Evolutionary conservation across 805 yeast species (phyloP), one percentile per base, ranked within the genome.

Genomic region (Nakazawaea wyomingensis): DNA sequence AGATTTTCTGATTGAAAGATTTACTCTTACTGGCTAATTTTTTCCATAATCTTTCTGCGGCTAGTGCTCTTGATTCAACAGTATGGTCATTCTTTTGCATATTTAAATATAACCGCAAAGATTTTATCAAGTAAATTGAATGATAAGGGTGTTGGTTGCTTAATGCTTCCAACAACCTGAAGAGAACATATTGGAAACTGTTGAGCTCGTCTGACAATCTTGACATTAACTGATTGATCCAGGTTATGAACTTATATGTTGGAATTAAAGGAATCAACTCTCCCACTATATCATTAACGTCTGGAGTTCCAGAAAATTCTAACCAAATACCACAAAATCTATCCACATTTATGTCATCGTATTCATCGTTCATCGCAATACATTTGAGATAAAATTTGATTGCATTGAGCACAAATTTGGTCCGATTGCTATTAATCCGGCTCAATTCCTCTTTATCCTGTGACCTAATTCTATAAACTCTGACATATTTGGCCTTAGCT

Each of bases 311-410:
- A 2, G 79, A 69, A 50, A 78, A 72, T 47, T 82, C 85, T 31
- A 91, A 67, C 95, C 97, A 91, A 9, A 91, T 59, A 0, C 90
- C 84, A 59, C 90, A 82, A 48, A 90, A 82, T 44, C 85, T 75
- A 54, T 87, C 95, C 22, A 83, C 64, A 39, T 77, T 82, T 46
- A 74, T 76, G 38, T 74, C 78, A 41, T 71, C 74, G 46, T 57
- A 66, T 3, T 50, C 54, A 37, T 71, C 74, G 34, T 69, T 58
- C 16, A 65, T 59, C 1, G 69, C 56, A n/a, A 85, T 60, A 13
- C 84, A 66, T 33, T 65, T 68, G 41, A 88, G 53, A 53, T 82
- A 86, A 49, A 74, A 82, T 18, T 68, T 71, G 13, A 82, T 64
- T 0, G 95, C 76, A 27, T 74, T 71, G 19, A 61, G 60, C 5